Base-by-base conservation (phyloP, 2,329 filamentous ascomycete genomes). In the Microcera coccophila region DNA sequence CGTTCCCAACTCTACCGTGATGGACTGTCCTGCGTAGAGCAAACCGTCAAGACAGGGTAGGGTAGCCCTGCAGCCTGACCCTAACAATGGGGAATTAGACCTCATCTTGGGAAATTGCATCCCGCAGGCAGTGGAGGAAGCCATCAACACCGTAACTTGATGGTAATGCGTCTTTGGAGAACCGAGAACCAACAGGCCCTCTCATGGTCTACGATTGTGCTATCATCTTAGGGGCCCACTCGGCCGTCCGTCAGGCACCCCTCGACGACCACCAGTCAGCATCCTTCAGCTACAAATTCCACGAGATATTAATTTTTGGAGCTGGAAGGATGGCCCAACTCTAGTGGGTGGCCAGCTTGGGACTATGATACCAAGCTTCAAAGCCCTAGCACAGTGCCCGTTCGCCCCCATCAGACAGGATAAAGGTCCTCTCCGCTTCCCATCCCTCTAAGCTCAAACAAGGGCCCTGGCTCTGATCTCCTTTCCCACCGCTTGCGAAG, bases 41-140 rank as follows among this genome's bases (percentile, higher is more conserved):
- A 14, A 32, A 10, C 12, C 29, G 15, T 32, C 8, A n/a, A 8
- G 11, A 8, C 29, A 32, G 5, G 33, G 33, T 17, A 11, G 9
- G 33, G 17, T 20, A 17, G 11, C 33, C 16, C 33, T 31, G 38
- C 38, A 39, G 17, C 38, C 8, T 35, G 20, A 8, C 15, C 33
- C 34, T 51, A 40, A 32, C 36, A 20, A 21, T 46, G 35, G 36
- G 45, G 47, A 52, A 57, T 56, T 59, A 41, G 44, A 45, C 33
- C 50, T 59, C 55, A 59, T 59, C 55, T 59, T 55, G 56, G 50
- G 55, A 59, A 59, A 59, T 59, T 59, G 38, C 52, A 38, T 35
- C 42, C 39, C 48, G 38, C 31, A 50, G 37, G 45, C 40, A 33
- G 54, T 57, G 55, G 56, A 52, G 50, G 48, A 39, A 45, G 34